Evolutionary conservation across 2,329 filamentous ascomycete genomes (phyloP), one percentile per base, ranked within the genome.

Genomic region (Tolypocladium paradoxum): DNA sequence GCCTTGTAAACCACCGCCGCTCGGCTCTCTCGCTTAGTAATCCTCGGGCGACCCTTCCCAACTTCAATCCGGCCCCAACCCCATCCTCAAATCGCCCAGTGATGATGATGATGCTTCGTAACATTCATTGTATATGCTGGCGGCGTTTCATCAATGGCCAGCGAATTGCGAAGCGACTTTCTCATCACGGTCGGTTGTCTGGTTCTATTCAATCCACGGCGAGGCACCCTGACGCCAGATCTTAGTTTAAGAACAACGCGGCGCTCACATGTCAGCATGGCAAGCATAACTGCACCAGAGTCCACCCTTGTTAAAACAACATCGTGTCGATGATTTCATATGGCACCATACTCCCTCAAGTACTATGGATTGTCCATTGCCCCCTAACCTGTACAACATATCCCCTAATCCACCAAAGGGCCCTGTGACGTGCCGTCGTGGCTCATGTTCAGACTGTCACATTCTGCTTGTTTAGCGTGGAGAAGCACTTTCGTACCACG

Each of bases 401-500:
- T 47, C 27, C 7, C 27, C 43, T 22, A 11, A 20, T 20, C 37
- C 8, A 38, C 37, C 43, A 29, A 47, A 16, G 16, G 43, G 43
- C 29, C 18, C 29, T 14, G 34, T 53, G 50, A 57, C 56, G 58
- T 60, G 51, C 54, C 54, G 48, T 60, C 59, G 52, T 62, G 58
- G 57, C 56, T 60, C 59, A 56, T 59, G 49, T 60, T 54, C 46
- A 54, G 55, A 61, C 57, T 61, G 59, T 68, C 66, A 67, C 66
- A 63, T 67, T 60, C 56, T 55, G 56, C 58, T 67, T 59, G 60
- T 64, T 65, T 60, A 60, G 62, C 66, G 69, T 72, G 68, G 69
- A 70, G 69, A 73, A 73, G 69, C 69, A 64, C 70, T 75, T 76
- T 76, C 74, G 66, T 71, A 70, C 73, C 73, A 73, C 73, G 70